A percentile compares a stretch with the other conserved stretches of the same genome.
phyloP scores from a whole-genome alignment of 805 yeast species.

The Candida morakotiae region DNA sequence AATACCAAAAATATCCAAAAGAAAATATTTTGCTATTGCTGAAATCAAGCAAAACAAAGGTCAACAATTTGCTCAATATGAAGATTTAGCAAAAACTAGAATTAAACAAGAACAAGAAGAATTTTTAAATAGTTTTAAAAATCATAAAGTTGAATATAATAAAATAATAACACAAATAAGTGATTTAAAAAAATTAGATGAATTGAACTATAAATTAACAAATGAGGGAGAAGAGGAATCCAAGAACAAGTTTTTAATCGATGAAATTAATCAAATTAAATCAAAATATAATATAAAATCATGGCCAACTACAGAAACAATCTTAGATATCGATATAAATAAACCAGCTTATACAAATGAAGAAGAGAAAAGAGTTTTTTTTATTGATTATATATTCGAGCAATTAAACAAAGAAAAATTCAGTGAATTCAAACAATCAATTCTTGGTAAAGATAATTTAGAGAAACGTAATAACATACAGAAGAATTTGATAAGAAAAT shows the following conservation, averaged over 20 bases:
- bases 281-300: conserved; percentile 31
- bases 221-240: conserved; percentile 8
- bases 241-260: conserved; percentile 19
- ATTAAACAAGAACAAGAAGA: conserved; percentile 64
- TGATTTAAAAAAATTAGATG: conserved; percentile 35
- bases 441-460: conserved; percentile 10
- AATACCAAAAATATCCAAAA: conserved; percentile 77
- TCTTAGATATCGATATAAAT: conserved; percentile 29
- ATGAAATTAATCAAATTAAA: conserved; percentile 33
- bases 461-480: conserved; percentile 40
- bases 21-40: conserved; percentile 85
- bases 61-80: conserved; percentile 82
- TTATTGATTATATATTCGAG: conserved; percentile 26
- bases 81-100: conserved; percentile 62
- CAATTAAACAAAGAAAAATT: conserved; percentile 24
- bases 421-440: conserved; percentile 12
- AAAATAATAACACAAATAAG: conserved; percentile 29
- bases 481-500: conserved; percentile 72
- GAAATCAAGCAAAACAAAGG: conserved; percentile 87
- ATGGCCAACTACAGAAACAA: conserved; percentile 41
- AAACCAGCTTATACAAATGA: conserved; percentile 24
- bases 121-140: conserved; percentile 52
- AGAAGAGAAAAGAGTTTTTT: conserved; percentile 24
- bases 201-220: conserved; percentile 1
- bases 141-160: conserved; percentile 32